Evolutionary conservation across 306 rosid genomes (phyloP).

Genomic region (Quercus parvula): DNA sequence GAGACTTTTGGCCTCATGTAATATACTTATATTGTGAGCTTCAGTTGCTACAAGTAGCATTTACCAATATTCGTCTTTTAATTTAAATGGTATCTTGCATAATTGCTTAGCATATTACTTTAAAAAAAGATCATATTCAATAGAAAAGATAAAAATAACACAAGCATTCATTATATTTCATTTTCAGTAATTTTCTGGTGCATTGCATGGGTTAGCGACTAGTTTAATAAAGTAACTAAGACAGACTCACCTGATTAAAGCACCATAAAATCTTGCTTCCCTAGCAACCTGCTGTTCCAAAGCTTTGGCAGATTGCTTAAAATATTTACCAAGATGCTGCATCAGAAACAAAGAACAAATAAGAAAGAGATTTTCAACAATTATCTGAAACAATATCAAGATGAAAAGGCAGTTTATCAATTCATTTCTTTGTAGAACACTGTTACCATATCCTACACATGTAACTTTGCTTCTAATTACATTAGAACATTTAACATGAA

Average conservation of each 20-base stretch:
- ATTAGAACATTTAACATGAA: background rate
- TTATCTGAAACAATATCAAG: background rate
- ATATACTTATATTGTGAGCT: no score
- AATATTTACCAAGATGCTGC: slow-evolving; percentile 90
- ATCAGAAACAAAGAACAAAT: slow-evolving; percentile 6
- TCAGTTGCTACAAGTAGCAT: no score
- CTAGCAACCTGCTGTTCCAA: slow-evolving; percentile 86
- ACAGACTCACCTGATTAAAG: slow-evolving; percentile 67
- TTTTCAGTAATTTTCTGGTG: no score
- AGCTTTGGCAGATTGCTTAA: slow-evolving; percentile 89
- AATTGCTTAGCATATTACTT: no score
- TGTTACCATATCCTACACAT: background rate
- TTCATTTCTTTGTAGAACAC: background rate
- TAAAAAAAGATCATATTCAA: no score
- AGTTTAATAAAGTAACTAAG: background rate
- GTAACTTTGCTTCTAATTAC: background rate
- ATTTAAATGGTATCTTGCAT: no score
- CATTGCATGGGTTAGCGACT: no score
- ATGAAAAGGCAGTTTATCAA: background rate
- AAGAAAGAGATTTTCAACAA: slow-evolving; percentile 10
- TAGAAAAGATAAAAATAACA: no score
- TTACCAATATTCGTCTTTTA: no score
- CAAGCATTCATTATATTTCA: no score
- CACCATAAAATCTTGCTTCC: slow-evolving; percentile 97
- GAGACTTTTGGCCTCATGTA: no score